Evolutionary conservation across 805 yeast species (phyloP), one percentile per base, ranked within the genome.

Genomic region (Vanderwaltozyma polyspora): DNA sequence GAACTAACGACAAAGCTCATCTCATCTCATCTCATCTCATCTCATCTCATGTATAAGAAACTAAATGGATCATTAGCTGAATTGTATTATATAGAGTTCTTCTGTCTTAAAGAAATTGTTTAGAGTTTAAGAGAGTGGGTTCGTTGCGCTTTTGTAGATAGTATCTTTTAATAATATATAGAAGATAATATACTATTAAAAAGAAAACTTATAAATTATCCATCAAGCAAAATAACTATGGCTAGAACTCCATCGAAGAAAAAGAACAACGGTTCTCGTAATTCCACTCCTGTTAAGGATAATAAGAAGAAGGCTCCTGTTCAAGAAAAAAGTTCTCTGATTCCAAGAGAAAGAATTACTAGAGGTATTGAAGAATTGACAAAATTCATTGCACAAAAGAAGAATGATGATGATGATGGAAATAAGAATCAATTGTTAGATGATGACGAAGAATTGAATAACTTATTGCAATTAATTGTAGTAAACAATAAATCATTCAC

Each of bases 281-380:
- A 34, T 12, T 33, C 33, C 32, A 31, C 27, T 12, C 35, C 28
- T 15, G n/a, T 25, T 4, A 31, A 31, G 17, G 26, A 18, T n/a
- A 28, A 28, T 5, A n/a, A 18, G 24, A 28, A 12, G 16, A 25
- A 32, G 25, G 48, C n/a, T n/a, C n/a, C n/a, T n/a, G n/a, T n/a
- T n/a, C n/a, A n/a, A n/a, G n/a, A n/a, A n/a, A 21, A 21, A 21
- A 8, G 10, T 21, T 21, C 23, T 8, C 10, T 21, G 23, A 56
- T 62, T 24, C 57, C 59, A n/a, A 32, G 35, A 6, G 46, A 44
- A 13, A 56, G 58, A 41, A 51, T 71, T 12, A 40, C 44, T 14
- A 71, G 71, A 41, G 87, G 89, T 10, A 56, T 81, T 30, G 49
- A 60, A 13, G 93, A 85, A 45, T 68, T 91, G 51, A 61, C 64